Conservation (phyloP, 75 land plant genomes). For the Ceratopteris richardii region DNA sequence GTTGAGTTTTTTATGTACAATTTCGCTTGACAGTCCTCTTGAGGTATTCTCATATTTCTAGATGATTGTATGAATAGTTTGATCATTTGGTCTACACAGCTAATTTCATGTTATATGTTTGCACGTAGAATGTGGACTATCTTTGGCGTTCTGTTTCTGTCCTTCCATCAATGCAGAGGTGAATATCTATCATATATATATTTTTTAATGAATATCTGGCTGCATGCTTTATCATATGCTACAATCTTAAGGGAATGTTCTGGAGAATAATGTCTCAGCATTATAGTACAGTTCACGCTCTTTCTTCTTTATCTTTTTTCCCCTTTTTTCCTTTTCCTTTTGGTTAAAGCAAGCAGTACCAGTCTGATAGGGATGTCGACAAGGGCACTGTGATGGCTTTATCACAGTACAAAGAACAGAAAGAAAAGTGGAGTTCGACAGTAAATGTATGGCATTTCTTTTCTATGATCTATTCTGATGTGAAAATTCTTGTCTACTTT, state of each 20-base stretch:
- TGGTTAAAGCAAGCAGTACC: not conserved
- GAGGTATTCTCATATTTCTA: not conserved
- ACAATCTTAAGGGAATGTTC: not conserved
- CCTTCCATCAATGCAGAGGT: constrained; percentile 38
- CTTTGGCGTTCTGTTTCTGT: too few species aligned
- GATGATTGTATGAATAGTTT: not conserved
- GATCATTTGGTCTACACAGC: too few species aligned
- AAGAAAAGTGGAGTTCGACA: not conserved
- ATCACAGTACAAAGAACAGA: not conserved
- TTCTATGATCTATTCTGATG: too few species aligned
- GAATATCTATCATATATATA: not conserved
- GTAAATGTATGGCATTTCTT: not conserved
- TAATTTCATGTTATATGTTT: too few species aligned
- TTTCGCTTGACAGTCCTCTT: not conserved
- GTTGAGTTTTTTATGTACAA: constrained; percentile 47
- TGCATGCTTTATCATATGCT: too few species aligned
- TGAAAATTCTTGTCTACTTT: too few species aligned
- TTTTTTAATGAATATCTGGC: not conserved
- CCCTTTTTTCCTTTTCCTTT: not conserved
- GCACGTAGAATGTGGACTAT: too few species aligned
- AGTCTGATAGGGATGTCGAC: not conserved
- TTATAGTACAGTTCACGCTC: not conserved
- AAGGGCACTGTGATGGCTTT: not conserved
- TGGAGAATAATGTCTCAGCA: not conserved
- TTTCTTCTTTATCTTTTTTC: too few species aligned